These are phyloP conservation scores for Fraxinus pennsylvanica DNA, from an alignment of 257 asterid species.

Conservation along the genomic window DNA sequence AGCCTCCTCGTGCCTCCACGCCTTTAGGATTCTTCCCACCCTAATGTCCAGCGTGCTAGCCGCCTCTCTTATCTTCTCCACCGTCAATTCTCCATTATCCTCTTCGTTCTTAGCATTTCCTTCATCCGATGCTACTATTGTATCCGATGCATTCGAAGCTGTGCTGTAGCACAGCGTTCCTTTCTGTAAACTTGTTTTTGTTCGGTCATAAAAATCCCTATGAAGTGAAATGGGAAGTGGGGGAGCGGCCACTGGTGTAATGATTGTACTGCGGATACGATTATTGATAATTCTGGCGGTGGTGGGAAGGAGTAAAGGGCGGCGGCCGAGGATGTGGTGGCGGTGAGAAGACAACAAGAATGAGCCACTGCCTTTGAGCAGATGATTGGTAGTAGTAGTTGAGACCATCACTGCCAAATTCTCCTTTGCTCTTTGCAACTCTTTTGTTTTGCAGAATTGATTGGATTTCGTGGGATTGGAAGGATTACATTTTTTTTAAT, in stretches of 20 bases:
- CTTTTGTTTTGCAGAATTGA: not conserved
- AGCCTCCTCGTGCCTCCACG: slow-evolving; percentile 92
- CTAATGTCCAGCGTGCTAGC: slow-evolving; percentile 80
- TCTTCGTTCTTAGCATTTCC: slow-evolving; percentile 21
- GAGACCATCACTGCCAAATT: not conserved
- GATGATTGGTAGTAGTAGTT: not conserved
- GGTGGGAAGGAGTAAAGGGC: not conserved
- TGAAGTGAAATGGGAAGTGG: not conserved
- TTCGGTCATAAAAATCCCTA: not conserved
- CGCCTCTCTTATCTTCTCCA: slow-evolving; percentile 45
- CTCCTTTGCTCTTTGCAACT: not conserved
- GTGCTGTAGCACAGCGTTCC: slow-evolving; percentile 40
- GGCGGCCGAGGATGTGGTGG: slow-evolving; percentile 12
- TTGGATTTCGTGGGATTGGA: not conserved
- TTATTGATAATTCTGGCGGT: slow-evolving; percentile 8
- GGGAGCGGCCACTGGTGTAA: slow-evolving; percentile 5
- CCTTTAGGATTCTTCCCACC: slow-evolving; percentile 72
- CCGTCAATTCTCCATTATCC: not conserved
- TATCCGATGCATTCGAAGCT: slow-evolving; percentile 29
- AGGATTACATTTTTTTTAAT: not conserved
- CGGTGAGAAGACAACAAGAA: slow-evolving; percentile 21
- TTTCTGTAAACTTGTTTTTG: not conserved
- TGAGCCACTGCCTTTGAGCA: slow-evolving; percentile 14
- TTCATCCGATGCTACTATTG: slow-evolving; percentile 15
- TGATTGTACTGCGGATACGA: not conserved